phyloP scores from a whole-genome alignment of 169 alveolate genomes.

The Plasmodium ovale region DNA sequence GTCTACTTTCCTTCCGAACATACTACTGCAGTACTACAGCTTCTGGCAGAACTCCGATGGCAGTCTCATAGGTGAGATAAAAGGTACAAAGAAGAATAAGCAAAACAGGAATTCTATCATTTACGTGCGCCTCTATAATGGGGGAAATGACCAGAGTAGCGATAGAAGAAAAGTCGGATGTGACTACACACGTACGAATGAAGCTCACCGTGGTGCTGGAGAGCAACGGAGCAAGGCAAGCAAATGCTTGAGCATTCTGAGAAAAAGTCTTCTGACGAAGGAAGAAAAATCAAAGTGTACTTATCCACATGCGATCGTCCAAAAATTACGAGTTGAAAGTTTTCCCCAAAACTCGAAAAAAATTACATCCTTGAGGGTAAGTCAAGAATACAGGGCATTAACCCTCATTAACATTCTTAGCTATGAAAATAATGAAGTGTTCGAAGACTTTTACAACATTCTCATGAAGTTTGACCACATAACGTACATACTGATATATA shows the following conservation, averaged over 20 bases:
- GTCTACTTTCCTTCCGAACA: conserved; percentile 52
- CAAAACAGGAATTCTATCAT: conserved; percentile 63
- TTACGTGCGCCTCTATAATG: conserved; percentile 33
- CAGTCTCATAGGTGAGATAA: conserved; percentile 69
- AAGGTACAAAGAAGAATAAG: conserved; percentile 43
- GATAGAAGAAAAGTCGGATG: background rate
- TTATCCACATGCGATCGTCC: conserved; percentile 47
- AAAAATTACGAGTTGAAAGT: conserved; percentile 29
- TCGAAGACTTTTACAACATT: conserved; percentile 52
- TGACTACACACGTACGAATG: background rate
- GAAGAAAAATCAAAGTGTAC: background rate
- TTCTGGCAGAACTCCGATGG: conserved; percentile 56
- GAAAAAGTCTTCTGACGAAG: background rate
- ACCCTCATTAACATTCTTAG: conserved; percentile 61
- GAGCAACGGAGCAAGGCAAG: background rate
- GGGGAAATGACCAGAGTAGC: background rate
- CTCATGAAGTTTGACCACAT: conserved; percentile 70
- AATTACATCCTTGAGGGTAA: conserved; percentile 47
- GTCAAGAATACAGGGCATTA: conserved; percentile 46
- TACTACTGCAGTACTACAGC: conserved; percentile 42
- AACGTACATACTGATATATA: conserved; percentile 54
- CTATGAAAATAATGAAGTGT: conserved; percentile 67
- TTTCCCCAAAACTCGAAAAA: conserved; percentile 24
- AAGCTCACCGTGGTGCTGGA: no score
- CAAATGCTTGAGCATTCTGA: background rate